Base-by-base conservation (phyloP, 1,139 yeast genomes). In the Yamadazyma kanchanaburiensis region DNA sequence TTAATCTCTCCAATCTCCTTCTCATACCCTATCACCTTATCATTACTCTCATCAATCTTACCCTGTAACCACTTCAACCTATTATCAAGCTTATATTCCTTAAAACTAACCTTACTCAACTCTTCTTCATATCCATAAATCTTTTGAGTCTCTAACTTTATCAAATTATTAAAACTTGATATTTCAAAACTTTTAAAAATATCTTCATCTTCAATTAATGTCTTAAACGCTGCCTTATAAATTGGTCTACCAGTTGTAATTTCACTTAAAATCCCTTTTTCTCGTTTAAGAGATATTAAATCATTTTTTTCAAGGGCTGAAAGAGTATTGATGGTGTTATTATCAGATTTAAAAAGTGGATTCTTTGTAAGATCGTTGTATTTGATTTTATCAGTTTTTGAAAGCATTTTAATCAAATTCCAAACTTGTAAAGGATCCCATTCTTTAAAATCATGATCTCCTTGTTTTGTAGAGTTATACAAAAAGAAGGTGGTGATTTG, bases 371-470 rank as follows among this genome's bases (percentile, higher is more conserved):
- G 58, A 9, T 80, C 79, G 24, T 66, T 64, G 46, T 66, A 82
- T 1, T 59, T 45, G 3, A 83, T 58, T 3, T 49, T 42, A 2
- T 72, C 76, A 0, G 58, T 49, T 5, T 58, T 51, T 1, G 88
- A 73, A 26, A 91, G 64, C 25, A 70, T 43, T 46, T 83, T 83
- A 49, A 91, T 77, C 12, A 91, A 53, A 15, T 72, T 74, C 98
- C 98, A 91, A 0, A 88, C 94, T 49, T 91, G 96, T 2, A 94
- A 85, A 5, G 81, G 64, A 25, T 74, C 73, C 73, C 94, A 79
- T 12, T 74, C 74, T 15, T 61, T 63, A 20, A 17, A 38, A 25
- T 42, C 44, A 8, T 14, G n/a, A 21, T 53, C 59, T 5, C 38
- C 45, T 18, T 60, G 50, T 12, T 48, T 45, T 6, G 49, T 40